These are phyloP conservation scores for Tolypocladium album DNA, from an alignment of 2,329 filamentous ascomycete species.

Conservation along the genomic window DNA sequence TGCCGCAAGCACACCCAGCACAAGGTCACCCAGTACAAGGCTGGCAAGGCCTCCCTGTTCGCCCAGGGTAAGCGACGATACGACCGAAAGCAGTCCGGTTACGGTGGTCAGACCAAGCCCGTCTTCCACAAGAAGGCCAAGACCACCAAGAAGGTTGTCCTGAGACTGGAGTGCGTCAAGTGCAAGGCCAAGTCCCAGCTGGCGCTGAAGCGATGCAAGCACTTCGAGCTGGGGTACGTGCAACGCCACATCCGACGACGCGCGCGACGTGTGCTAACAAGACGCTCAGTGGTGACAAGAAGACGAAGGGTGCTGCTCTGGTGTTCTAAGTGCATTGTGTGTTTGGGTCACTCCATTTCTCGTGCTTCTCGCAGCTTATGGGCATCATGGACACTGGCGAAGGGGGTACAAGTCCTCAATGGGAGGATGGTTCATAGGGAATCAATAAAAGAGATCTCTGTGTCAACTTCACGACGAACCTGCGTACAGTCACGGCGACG, in stretches of 20 bases:
- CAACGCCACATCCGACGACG: not conserved
- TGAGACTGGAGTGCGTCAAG: constrained; percentile 91
- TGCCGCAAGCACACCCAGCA: constrained; percentile 87
- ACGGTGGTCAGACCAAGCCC: constrained; percentile 99
- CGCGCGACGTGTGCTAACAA: constrained; percentile 24
- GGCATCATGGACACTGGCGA: constrained; percentile 39
- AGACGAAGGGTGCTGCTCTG: constrained; percentile 99
- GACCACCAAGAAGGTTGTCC: constrained; percentile 99
- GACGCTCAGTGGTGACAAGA: constrained; percentile 90
- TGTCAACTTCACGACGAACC: not conserved
- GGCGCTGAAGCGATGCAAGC: constrained; percentile 99
- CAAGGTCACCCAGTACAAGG: constrained; percentile 96
- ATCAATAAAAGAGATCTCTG: constrained; percentile 24
- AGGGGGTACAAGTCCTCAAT: constrained; percentile 33
- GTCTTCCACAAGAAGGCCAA: constrained; percentile 99
- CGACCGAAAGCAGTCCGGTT: constrained; percentile 98
- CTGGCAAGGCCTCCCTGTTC: constrained; percentile 90
- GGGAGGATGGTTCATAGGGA: constrained; percentile 34
- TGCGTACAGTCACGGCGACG: not conserved
- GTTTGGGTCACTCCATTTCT: constrained; percentile 29
- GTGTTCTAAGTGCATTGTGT: constrained; percentile 79
- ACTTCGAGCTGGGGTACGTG: constrained; percentile 97
- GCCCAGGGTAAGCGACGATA: constrained; percentile 99
- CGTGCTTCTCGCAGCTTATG: constrained; percentile 31
- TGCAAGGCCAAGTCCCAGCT: constrained; percentile 99